Evolutionary conservation across 345 rosid species (phyloP).

Genomic region (Theobroma cacao): DNA sequence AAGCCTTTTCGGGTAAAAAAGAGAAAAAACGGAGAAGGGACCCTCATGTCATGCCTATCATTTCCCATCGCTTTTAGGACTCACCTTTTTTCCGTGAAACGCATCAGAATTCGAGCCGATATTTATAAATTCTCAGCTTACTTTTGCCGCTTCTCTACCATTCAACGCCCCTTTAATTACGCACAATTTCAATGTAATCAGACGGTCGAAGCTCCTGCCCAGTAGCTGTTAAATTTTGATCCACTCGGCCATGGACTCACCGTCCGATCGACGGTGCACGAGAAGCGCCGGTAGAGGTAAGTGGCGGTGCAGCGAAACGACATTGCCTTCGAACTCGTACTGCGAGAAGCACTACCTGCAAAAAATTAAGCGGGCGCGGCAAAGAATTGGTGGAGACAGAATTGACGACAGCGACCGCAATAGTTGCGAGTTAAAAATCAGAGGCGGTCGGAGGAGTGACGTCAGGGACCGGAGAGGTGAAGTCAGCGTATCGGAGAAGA

Average conservation of each 20-base stretch:
- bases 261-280: not conserved
- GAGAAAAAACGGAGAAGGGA: not conserved
- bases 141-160: not conserved
- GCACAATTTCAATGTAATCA: not conserved
- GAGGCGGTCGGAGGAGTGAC: not conserved
- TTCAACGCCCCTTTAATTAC: not conserved
- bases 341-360: slow-evolving; percentile 1
- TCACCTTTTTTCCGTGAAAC: not conserved
- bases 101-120: not conserved
- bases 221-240: not conserved
- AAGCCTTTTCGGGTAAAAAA: too few relatives aligned
- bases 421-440: not conserved
- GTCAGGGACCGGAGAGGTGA: not conserved
- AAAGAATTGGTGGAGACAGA: not conserved
- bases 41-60: too few relatives aligned
- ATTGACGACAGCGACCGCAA: not conserved
- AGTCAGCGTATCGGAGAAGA: not conserved
- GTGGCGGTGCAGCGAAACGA: slow-evolving; percentile 3
- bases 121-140: not conserved
- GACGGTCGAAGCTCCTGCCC: not conserved
- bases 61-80: not conserved
- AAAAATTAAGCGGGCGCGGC: not conserved
- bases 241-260: not conserved
- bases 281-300: slow-evolving; percentile 12
- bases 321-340: not conserved